These are phyloP conservation scores for Calonectria crousiana DNA, from an alignment of 2,329 filamentous ascomycete genomes.

Conservation along the genomic window DNA sequence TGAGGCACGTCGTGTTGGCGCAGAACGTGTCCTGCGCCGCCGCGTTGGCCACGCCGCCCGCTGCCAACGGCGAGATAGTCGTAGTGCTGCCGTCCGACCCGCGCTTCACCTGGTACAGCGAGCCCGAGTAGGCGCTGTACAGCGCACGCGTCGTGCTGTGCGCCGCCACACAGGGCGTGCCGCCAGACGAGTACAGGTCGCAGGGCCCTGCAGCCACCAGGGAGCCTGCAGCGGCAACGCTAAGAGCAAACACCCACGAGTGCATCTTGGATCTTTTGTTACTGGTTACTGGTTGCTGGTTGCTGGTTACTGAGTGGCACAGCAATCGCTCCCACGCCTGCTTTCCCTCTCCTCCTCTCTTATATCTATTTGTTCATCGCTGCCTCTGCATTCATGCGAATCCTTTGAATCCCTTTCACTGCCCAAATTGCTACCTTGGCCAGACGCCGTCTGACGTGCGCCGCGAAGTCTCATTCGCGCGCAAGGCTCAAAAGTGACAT, in stretches of 20 bases:
- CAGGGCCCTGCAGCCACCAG: slow-evolving; percentile 60
- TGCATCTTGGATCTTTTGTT: not conserved
- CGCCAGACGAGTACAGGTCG: slow-evolving; percentile 70
- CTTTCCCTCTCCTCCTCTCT: not conserved
- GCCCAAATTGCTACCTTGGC: not conserved
- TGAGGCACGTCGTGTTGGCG: slow-evolving; percentile 70
- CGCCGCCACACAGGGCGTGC: slow-evolving; percentile 73
- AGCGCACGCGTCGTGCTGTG: slow-evolving; percentile 75
- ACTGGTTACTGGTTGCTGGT: no score
- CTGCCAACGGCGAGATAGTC: slow-evolving; percentile 57
- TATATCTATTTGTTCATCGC: not conserved
- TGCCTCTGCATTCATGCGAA: not conserved
- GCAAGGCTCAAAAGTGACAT: not conserved
- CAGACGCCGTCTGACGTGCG: not conserved
- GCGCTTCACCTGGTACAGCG: slow-evolving; percentile 72
- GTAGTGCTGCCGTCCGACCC: slow-evolving; percentile 55
- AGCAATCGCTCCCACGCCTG: not conserved
- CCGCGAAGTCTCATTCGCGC: slow-evolving; percentile 12
- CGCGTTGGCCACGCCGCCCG: slow-evolving; percentile 73
- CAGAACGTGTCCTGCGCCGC: slow-evolving; percentile 73
- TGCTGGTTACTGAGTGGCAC: not conserved
- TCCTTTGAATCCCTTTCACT: not conserved
- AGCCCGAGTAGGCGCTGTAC: slow-evolving; percentile 64
- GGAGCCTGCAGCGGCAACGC: slow-evolving; percentile 17
- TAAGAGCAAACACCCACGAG: slow-evolving; percentile 35